Base-by-base conservation (phyloP, 2,329 filamentous ascomycete genomes). In the Aspergillus quadrilineatus region DNA sequence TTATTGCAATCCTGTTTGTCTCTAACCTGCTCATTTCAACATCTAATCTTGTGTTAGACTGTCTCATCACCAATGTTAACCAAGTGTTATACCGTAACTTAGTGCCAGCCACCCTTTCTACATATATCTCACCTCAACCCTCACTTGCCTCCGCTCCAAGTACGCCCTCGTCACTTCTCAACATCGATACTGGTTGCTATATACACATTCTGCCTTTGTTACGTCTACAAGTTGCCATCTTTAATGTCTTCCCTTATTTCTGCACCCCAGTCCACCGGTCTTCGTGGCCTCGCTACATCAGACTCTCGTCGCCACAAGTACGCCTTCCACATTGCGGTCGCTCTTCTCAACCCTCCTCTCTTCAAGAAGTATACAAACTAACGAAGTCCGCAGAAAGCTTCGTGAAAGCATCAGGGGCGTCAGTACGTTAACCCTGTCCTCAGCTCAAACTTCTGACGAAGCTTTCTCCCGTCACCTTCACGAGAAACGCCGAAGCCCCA, bases 351-450 rank as follows among this genome's bases (percentile, higher is more conserved):
- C 12, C 41, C 22, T 28, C 10, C 26, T 6, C 42, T 7, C 6
- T 15, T 4, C 17, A 17, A 10, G 28, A 34, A 9, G 39, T 42
- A 34, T 30, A 30, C 41, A n/a, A 6, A 12, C 26, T 29, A 32
- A 9, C 6, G 9, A 15, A 4, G 22, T 14, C 10, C 41, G 28
- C 45, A 62, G 67, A 0, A 63, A 63, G 5, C 36, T 59, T 0
- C 60, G 66, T 0, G 68, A 71, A 30, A 68, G 66, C 22, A 65
- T 70, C 7, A 41, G 59, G 10, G 70, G 69, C 0, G 65, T 71
- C 12, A 70, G 68, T 71, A 56, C 62, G 67, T 65, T 42, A 49
- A 1, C 17, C 45, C 8, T n/a, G 15, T 4, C 41, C 12, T 17
- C 17, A 36, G 32, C 32, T 8, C 9, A 4, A 9, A 14, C 32